Conservation (phyloP, 2,329 filamentous ascomycete genomes). For the Zarea fungicola region DNA sequence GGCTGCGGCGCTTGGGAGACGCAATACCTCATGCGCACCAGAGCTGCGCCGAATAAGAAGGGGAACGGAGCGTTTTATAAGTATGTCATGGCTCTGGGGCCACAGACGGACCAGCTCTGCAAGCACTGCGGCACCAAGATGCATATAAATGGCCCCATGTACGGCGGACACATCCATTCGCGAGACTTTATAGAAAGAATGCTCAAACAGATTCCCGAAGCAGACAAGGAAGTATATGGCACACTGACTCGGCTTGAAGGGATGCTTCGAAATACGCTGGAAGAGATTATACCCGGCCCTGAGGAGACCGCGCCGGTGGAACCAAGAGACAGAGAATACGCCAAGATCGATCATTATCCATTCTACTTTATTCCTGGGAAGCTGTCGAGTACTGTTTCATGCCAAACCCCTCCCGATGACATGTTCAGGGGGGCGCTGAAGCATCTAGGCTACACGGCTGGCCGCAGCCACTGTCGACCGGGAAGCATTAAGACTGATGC, state of each 20-base stretch:
- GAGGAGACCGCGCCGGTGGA: slow-evolving; percentile 33
- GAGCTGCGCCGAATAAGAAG: slow-evolving; percentile 62
- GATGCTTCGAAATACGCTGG: slow-evolving; percentile 83
- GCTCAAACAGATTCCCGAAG: slow-evolving; percentile 63
- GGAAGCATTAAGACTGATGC: slow-evolving; percentile 93
- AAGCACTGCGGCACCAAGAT: slow-evolving; percentile 81
- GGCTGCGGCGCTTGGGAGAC: slow-evolving; percentile 91
- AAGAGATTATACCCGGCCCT: slow-evolving; percentile 53
- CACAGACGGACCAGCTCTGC: slow-evolving; percentile 62
- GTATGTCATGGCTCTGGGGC: slow-evolving; percentile 67
- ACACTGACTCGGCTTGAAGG: slow-evolving; percentile 80
- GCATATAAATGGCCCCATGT: slow-evolving; percentile 92
- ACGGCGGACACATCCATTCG: slow-evolving; percentile 82
- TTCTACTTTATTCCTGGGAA: slow-evolving; percentile 81
- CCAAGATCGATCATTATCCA: slow-evolving; percentile 65
- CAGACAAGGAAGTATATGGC: slow-evolving; percentile 66
- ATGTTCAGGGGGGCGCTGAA: slow-evolving; percentile 75
- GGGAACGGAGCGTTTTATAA: slow-evolving; percentile 69
- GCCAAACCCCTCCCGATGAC: slow-evolving; percentile 72
- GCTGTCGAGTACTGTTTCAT: slow-evolving; percentile 72
- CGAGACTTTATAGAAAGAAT: slow-evolving; percentile 75
- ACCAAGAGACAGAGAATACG: slow-evolving; percentile 46
- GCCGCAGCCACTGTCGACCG: slow-evolving; percentile 81
- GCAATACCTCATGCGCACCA: slow-evolving; percentile 70
- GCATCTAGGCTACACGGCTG: slow-evolving; percentile 74